A percentile compares a stretch with the other conserved stretches of the same genome.
These are phyloP conservation scores for Elsinoe australis DNA, from an alignment of 2,329 filamentous ascomycete genomes.

Conservation along the genomic window DNA sequence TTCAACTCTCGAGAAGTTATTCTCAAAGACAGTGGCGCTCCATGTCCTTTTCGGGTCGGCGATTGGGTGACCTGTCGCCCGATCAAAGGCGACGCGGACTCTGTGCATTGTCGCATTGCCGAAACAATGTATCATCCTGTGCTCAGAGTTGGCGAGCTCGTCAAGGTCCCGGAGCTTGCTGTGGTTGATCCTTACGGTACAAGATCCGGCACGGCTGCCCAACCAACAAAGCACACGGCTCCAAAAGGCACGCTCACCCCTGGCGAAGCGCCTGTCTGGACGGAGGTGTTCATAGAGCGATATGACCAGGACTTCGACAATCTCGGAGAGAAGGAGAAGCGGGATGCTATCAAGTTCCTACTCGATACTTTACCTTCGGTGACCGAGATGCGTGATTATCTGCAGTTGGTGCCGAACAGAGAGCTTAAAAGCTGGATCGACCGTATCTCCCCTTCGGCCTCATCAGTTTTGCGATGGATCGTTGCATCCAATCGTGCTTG, in stretches of 20 bases:
- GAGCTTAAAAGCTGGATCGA: conserved; percentile 48
- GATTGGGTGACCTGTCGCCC: conserved; percentile 45
- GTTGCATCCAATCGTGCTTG: conserved; percentile 83
- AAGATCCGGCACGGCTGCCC: neutral
- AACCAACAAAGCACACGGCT: neutral
- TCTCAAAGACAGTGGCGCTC: neutral
- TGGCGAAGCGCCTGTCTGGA: conserved; percentile 23
- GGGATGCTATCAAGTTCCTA: conserved; percentile 43
- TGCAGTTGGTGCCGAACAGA: conserved; percentile 34
- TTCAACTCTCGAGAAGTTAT: neutral
- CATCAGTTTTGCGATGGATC: conserved; percentile 74
- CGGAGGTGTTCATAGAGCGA: conserved; percentile 32
- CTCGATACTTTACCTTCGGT: conserved; percentile 57
- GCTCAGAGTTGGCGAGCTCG: conserved; percentile 31
- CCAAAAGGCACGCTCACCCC: neutral
- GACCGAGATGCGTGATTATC: conserved; percentile 47
- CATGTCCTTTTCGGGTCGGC: conserved; percentile 37
- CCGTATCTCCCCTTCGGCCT: conserved; percentile 55
- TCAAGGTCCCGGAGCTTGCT: conserved; percentile 7
- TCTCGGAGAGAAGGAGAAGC: conserved; percentile 41
- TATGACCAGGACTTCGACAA: conserved; percentile 55
- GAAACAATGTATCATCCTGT: conserved; percentile 40
- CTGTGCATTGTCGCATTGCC: conserved; percentile 45
- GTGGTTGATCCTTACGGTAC: neutral
- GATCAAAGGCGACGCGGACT: conserved; percentile 13